A percentile compares a stretch with the other conserved stretches of the same genome.
Evolutionary conservation across 495 filamentous ascomycete species (phyloP).

Genomic region (Xylaria grammica): DNA sequence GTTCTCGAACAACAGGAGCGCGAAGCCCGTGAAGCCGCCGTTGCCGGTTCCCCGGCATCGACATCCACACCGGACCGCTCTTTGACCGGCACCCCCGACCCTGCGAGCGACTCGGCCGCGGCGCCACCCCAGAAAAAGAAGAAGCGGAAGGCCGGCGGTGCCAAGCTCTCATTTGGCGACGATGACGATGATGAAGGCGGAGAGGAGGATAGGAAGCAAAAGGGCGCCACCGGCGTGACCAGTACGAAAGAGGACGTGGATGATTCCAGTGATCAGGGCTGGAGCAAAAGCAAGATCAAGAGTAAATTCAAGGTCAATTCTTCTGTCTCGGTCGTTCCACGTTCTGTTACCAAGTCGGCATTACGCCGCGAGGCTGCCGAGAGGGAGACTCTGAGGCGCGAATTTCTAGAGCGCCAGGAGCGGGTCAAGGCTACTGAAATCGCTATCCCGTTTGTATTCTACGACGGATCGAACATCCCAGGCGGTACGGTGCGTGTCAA

Average conservation of each 20-base stretch:
- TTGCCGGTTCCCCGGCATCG: constrained; percentile 42
- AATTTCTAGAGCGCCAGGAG: constrained; percentile 84
- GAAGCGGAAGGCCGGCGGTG: constrained; percentile 30
- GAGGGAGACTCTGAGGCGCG: constrained; percentile 79
- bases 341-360: constrained; percentile 84
- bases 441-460: constrained; percentile 93
- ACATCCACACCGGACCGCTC: constrained; percentile 47
- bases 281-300: constrained; percentile 38
- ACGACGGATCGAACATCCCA: constrained; percentile 95
- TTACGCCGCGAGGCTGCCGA: constrained; percentile 80
- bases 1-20: constrained; percentile 89
- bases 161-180: constrained; percentile 50
- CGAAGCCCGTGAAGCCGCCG: constrained; percentile 71
- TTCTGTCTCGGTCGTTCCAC: constrained; percentile 70
- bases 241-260: constrained; percentile 47
- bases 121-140: constrained; percentile 46
- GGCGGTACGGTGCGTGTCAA: constrained; percentile 81
- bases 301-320: constrained; percentile 63
- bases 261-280: constrained; percentile 67
- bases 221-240: constrained; percentile 57
- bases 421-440: constrained; percentile 89
- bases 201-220: neutral
- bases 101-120: constrained; percentile 36
- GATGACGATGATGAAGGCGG: constrained; percentile 28
- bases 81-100: constrained; percentile 46